phyloP scores from a whole-genome alignment of 2,329 filamentous ascomycete genomes.

The Didymella exigua region DNA sequence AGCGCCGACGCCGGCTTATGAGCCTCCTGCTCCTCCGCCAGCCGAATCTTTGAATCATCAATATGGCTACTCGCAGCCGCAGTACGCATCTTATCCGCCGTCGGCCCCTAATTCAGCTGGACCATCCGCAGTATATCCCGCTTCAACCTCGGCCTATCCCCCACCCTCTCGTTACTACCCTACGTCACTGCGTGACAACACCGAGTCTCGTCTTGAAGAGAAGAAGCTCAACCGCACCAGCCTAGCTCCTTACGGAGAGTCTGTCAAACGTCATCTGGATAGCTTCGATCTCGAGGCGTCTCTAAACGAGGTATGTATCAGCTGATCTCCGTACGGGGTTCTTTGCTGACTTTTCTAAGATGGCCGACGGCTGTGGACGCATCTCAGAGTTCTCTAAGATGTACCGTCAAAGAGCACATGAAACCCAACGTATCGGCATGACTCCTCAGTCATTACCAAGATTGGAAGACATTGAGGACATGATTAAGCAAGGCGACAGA shows the following conservation, averaged over 20 bases:
- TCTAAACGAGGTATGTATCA: constrained; percentile 54
- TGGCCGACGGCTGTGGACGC: constrained; percentile 52
- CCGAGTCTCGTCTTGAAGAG: constrained; percentile 42
- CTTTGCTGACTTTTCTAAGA: constrained; percentile 45
- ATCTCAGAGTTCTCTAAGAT: constrained; percentile 56
- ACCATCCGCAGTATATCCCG: constrained; percentile 50
- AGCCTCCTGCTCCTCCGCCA: constrained; percentile 43
- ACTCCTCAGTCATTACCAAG: constrained; percentile 56
- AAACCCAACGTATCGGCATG: constrained; percentile 55
- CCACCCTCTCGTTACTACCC: constrained; percentile 46
- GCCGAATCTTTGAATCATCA: constrained; percentile 48
- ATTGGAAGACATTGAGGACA: constrained; percentile 58
- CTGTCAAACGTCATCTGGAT: constrained; percentile 68
- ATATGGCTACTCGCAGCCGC: constrained; percentile 49
- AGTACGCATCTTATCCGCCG: constrained; percentile 50
- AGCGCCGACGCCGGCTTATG: constrained; percentile 45
- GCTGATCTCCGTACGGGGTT: too few relatives aligned
- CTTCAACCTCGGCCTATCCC: constrained; percentile 48
- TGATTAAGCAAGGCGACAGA: constrained; percentile 55
- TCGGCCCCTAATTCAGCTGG: constrained; percentile 46
- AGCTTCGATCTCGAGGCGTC: constrained; percentile 64
- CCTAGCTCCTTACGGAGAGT: constrained; percentile 51
- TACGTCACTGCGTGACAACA: constrained; percentile 48
- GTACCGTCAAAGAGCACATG: constrained; percentile 58
- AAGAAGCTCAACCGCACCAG: constrained; percentile 45